Percentiles rank a stretch among this genome's conserved stretches.
These are phyloP conservation scores for Ganoderma meredithae DNA, from an alignment of 1,284 basidiomycete species.

Conservation along the genomic window DNA sequence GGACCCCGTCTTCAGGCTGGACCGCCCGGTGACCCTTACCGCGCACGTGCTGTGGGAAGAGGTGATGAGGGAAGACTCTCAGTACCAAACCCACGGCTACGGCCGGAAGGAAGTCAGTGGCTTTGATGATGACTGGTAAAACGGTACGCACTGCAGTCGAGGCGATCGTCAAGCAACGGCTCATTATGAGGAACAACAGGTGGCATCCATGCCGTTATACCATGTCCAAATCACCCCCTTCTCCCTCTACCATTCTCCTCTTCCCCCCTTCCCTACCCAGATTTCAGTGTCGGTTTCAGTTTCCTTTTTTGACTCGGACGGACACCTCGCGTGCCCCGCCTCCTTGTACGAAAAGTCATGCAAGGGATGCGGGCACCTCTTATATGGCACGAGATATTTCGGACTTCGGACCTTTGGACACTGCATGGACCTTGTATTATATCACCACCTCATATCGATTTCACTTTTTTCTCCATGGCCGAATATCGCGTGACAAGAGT, in stretches of 20 bases:
- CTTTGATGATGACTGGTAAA: neutral
- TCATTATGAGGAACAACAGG: neutral
- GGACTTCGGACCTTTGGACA: neutral
- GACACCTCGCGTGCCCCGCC: neutral
- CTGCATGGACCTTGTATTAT: neutral
- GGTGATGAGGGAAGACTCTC: neutral
- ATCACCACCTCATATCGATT: too few species aligned
- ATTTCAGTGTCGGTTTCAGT: neutral
- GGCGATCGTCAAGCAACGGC: neutral
- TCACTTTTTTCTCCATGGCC: neutral
- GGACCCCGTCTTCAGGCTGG: neutral
- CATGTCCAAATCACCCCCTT: neutral
- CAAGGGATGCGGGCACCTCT: constrained; percentile 5
- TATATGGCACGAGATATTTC: constrained; percentile 1
- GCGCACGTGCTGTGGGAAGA: neutral
- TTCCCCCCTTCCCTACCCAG: too few species aligned
- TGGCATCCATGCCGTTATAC: neutral
- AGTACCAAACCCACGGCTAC: too few species aligned
- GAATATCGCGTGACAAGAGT: neutral
- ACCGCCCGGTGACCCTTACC: neutral
- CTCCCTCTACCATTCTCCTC: neutral
- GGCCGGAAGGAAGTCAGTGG: neutral
- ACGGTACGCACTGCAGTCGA: neutral
- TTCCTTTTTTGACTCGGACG: neutral
- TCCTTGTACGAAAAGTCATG: neutral